These are phyloP conservation scores for Diaporthe sp. DNA, from an alignment of 2,329 filamentous ascomycete genomes.

Conservation along the genomic window DNA sequence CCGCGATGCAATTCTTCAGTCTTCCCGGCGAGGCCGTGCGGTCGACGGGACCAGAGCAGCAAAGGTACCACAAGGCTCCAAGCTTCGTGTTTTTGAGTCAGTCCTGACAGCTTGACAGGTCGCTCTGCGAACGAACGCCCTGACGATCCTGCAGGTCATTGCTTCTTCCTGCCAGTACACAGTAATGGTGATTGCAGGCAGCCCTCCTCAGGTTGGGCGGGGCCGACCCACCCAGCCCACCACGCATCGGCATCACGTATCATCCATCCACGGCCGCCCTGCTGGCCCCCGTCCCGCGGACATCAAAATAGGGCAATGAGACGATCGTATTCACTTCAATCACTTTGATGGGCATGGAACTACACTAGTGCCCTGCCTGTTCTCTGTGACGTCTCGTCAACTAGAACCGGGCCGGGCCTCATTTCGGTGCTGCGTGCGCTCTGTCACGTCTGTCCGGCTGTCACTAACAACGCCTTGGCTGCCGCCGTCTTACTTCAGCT, in stretches of 20 bases:
- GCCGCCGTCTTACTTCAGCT: conserved; percentile 14
- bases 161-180: background rate
- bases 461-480: background rate
- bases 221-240: background rate
- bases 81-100: background rate
- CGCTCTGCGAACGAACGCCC: background rate
- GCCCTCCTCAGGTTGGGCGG: background rate
- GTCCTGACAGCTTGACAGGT: conserved; percentile 16
- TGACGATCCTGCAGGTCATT: conserved; percentile 3
- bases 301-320: conserved; percentile 14
- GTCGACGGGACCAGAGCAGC: background rate
- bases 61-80: conserved; percentile 3
- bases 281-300: background rate
- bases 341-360: background rate
- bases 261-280: background rate
- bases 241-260: background rate
- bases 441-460: background rate
- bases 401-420: background rate
- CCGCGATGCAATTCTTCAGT: background rate
- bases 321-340: background rate
- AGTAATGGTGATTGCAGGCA: background rate
- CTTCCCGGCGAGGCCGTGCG: conserved; percentile 9
- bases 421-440: background rate
- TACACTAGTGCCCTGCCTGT: background rate
- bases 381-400: background rate